phyloP scores from a whole-genome alignment of 345 rosid species.

The Lenwebbia sp. region DNA sequence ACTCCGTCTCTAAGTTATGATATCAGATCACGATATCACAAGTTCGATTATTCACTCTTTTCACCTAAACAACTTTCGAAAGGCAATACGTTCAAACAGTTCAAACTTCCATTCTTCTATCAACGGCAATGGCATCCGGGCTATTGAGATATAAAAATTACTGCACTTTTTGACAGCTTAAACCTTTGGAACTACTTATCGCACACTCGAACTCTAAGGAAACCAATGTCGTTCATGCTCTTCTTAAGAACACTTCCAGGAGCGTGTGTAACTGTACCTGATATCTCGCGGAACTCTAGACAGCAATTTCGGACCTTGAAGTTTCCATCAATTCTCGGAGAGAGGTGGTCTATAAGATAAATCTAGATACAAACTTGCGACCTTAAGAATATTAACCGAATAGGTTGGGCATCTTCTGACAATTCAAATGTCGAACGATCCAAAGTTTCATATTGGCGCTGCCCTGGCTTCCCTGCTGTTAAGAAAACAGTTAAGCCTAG shows the following conservation, averaged over 20 bases:
- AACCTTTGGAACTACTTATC: not conserved
- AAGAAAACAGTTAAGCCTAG: not conserved
- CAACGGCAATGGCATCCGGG: not conserved
- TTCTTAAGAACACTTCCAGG: not conserved
- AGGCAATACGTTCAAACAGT: not conserved
- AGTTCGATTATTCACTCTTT: not conserved
- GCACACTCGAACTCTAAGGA: not conserved
- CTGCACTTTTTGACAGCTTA: not conserved
- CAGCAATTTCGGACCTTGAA: not conserved
- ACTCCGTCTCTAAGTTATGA: not conserved
- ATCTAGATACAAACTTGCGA: not conserved
- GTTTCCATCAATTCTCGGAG: not conserved
- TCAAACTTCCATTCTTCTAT: not conserved
- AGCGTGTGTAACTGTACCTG: not conserved
- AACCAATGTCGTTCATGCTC: not conserved
- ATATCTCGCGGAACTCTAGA: not conserved
- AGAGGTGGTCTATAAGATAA: not conserved
- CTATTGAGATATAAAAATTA: not conserved
- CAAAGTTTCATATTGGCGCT: not conserved
- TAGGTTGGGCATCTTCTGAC: not conserved
- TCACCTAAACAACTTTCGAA: not conserved
- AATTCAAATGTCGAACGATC: not conserved
- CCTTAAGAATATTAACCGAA: not conserved
- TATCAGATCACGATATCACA: not conserved
- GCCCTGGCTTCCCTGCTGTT: not conserved